Conservation (phyloP, 139 green algal genomes). For the Penium margaritaceum region DNA sequence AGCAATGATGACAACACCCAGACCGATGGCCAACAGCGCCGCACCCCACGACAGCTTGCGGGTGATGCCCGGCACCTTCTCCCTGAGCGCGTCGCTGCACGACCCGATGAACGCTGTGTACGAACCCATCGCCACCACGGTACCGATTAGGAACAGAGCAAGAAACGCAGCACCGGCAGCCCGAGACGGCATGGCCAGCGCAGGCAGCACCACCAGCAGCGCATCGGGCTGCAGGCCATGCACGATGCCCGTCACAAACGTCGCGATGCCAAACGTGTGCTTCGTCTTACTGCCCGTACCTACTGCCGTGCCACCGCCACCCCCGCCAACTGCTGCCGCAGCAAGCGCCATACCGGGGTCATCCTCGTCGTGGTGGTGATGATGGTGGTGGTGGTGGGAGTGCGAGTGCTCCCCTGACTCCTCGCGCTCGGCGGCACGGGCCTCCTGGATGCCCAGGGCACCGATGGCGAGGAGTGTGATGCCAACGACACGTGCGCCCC, state of each 20-base stretch:
- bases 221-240: slow-evolving; percentile 94
- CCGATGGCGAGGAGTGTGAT: slow-evolving; percentile 88
- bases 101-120: slow-evolving; percentile 71
- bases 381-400: no score
- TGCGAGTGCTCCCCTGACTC: not conserved
- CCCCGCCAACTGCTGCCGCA: not conserved
- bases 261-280: slow-evolving; percentile 58
- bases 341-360: not conserved
- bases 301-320: not conserved
- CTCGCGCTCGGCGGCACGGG: slow-evolving; percentile 6
- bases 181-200: slow-evolving; percentile 84
- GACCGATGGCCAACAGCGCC: slow-evolving; percentile 25
- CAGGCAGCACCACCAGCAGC: slow-evolving; percentile 90
- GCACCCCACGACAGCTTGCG: slow-evolving; percentile 39
- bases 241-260: slow-evolving; percentile 81
- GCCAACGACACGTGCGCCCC: slow-evolving; percentile 58
- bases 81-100: slow-evolving; percentile 32
- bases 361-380: not conserved
- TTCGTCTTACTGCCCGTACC: not conserved
- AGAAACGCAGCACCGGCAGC: slow-evolving; percentile 78
- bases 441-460: slow-evolving; percentile 78
- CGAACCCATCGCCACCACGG: slow-evolving; percentile 83
- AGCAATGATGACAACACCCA: slow-evolving; percentile 14
- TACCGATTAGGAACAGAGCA: slow-evolving; percentile 88
- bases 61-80: slow-evolving; percentile 39